Percentiles rank a stretch among this genome's conserved stretches.
phyloP scores from a whole-genome alignment of 805 yeast species.

The Suhomyces canberraensis region DNA sequence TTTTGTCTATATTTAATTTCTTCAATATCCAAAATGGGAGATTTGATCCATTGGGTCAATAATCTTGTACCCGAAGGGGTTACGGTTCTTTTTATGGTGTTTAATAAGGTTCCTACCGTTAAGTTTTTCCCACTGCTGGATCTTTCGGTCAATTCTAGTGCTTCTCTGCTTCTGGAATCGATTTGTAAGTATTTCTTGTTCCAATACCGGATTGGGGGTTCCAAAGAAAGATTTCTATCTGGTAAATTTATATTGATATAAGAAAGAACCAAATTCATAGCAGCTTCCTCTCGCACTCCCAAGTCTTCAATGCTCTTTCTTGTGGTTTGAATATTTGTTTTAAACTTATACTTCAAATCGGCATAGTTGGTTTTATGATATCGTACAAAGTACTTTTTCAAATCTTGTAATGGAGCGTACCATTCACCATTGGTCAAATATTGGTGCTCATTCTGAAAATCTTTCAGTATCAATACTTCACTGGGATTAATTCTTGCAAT shows the following conservation, averaged over 20 bases:
- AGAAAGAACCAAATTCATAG: slow-evolving; percentile 55
- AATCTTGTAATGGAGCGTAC: slow-evolving; percentile 56
- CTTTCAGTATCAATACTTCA: slow-evolving; percentile 64
- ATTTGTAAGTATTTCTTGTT: slow-evolving; percentile 62
- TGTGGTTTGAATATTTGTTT: slow-evolving; percentile 32
- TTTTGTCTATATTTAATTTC: slow-evolving; percentile 53
- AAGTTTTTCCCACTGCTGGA: slow-evolving; percentile 43
- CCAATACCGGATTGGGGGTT: slow-evolving; percentile 59
- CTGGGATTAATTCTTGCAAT: slow-evolving; percentile 76
- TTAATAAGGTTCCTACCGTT: slow-evolving; percentile 65
- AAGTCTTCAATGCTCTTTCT: slow-evolving; percentile 32
- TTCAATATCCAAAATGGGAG: slow-evolving; percentile 63
- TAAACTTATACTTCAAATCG: slow-evolving; percentile 32
- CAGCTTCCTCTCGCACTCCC: slow-evolving; percentile 52
- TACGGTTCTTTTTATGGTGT: slow-evolving; percentile 67
- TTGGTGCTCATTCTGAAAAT: slow-evolving; percentile 35
- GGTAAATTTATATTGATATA: slow-evolving; percentile 77
- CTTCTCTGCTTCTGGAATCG: slow-evolving; percentile 75
- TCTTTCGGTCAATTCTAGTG: slow-evolving; percentile 69
- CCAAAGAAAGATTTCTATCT: slow-evolving; percentile 56
- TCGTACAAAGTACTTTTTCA: slow-evolving; percentile 59
- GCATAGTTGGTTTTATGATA: slow-evolving; percentile 38
- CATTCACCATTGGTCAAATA: slow-evolving; percentile 48
- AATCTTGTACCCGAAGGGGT: slow-evolving; percentile 81
- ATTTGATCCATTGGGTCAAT: slow-evolving; percentile 76